A percentile compares a stretch with the other conserved stretches of the same genome.
Evolutionary conservation across 78 protist species (phyloP).

Genomic region (Dictyostelium purpureum): DNA sequence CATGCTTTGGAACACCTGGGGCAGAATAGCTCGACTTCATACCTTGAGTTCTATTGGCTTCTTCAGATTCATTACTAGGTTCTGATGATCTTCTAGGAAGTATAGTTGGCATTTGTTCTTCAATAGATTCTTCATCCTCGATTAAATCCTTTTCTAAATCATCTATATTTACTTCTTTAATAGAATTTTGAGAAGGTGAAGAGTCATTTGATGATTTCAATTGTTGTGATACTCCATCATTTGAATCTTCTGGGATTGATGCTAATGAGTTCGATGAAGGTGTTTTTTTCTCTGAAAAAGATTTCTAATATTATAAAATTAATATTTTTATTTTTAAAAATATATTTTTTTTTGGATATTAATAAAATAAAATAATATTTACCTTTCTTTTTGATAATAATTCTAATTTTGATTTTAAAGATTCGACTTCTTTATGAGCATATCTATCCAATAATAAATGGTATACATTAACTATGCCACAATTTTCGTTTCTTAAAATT

Average conservation of each 20-base stretch:
- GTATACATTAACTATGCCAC: slow-evolving; percentile 40
- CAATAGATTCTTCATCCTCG: not conserved
- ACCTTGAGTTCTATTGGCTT: not conserved
- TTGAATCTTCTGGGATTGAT: slow-evolving; percentile 65
- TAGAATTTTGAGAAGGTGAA: not conserved
- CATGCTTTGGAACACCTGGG: slow-evolving; percentile 16
- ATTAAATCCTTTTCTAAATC: not conserved
- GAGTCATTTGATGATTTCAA: not conserved
- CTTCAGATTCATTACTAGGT: slow-evolving; percentile 9
- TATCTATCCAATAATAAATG: slow-evolving; percentile 45
- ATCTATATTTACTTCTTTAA: not conserved
- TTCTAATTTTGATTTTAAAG: slow-evolving; percentile 32
- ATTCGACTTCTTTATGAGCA: slow-evolving; percentile 35
- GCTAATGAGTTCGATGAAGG: slow-evolving; percentile 31
- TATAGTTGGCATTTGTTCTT: not conserved
- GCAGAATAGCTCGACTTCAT: slow-evolving; percentile 36
- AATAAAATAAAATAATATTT: not conserved
- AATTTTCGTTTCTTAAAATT: slow-evolving; percentile 33
- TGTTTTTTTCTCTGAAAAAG: not conserved
- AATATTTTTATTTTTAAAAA: not conserved
- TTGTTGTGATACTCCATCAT: not conserved
- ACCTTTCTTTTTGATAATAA: slow-evolving; percentile 29
- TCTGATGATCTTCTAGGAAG: slow-evolving; percentile 47
- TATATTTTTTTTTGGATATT: not conserved
- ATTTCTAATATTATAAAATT: slow-evolving; percentile 12